Evolutionary conservation across 140 eudicot genomes (phyloP), one percentile per base, ranked within the genome.

Genomic region (Bidens hawaiensis): DNA sequence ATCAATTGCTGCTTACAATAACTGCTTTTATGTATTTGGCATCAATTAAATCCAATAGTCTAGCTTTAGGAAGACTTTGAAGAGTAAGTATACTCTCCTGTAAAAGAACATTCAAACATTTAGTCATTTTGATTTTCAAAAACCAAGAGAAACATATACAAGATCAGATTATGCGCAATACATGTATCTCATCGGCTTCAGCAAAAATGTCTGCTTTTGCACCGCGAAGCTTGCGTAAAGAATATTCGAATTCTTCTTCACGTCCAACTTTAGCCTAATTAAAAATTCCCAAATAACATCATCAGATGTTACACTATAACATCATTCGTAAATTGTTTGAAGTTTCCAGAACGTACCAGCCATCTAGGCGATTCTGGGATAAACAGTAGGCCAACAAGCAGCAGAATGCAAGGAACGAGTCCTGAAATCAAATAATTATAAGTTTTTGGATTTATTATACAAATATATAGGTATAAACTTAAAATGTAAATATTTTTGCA

Each of bases 281-380:
- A 42, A 43, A 33, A 40, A 30, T 7, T 62, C 38, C 8, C 26
- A 50, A 56, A 36, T 62, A 38, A 52, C 2, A 23, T 5, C 67
- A 41, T 27, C 4, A 48, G 43, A 7, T 17, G 1, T 19, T 47
- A 30, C 26, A 6, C 24, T 54, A 60, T 13, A 17, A 17, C 46
- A 15, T 23, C 4, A n/a, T 5, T n/a, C 0, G 5, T 8, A 9
- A 27, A 3, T 45, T 11, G 1, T 36, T 38, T 6, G 0, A 56
- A 59, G 27, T 87, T 72, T 26, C 21, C 6, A 27, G 2, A 46
- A 50, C 69, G 0, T 59, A 89, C 97, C 83, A 89, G 93, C 97
- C 97, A 89, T 83, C 97, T 83, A 11, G 97, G 97, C 17, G 97
- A 89, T 55, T 89, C 97, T 3, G 97, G 97, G 43, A 89, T 84